These are phyloP conservation scores for Neocallimastix lanati DNA, from an alignment of 192 early-diverging fungal genomes.

Conservation along the genomic window DNA sequence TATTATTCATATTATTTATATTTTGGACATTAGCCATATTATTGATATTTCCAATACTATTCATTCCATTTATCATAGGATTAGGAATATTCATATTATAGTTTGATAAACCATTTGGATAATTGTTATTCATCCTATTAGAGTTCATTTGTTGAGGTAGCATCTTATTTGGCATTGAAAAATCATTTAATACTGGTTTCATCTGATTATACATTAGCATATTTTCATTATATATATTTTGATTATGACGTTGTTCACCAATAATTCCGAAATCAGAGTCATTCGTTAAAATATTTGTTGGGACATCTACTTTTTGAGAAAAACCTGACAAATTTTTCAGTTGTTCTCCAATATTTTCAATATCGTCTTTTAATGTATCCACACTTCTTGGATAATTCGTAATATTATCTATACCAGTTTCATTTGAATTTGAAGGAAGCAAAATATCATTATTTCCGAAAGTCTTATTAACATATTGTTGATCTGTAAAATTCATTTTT, in stretches of 20 bases:
- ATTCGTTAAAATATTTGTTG: background rate
- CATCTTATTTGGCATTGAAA: background rate
- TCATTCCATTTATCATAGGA: background rate
- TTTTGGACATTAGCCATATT: background rate
- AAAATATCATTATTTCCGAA: background rate
- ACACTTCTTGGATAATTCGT: background rate
- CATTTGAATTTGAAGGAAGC: background rate
- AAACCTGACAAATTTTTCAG: background rate
- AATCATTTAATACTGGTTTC: background rate
- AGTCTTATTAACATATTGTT: background rate
- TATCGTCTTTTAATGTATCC: background rate
- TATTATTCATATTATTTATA: background rate
- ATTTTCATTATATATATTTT: background rate
- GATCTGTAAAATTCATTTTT: background rate
- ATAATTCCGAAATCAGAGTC: background rate
- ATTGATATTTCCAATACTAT: background rate
- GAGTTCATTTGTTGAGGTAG: background rate
- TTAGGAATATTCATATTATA: background rate
- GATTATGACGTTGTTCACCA: background rate
- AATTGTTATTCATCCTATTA: background rate
- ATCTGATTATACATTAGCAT: background rate
- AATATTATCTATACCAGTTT: background rate
- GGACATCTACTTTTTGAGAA: background rate
- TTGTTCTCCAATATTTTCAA: background rate
- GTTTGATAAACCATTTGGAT: background rate